Evolutionary conservation across 257 asterid species (phyloP).

Genomic region (Capsicum chinense): DNA sequence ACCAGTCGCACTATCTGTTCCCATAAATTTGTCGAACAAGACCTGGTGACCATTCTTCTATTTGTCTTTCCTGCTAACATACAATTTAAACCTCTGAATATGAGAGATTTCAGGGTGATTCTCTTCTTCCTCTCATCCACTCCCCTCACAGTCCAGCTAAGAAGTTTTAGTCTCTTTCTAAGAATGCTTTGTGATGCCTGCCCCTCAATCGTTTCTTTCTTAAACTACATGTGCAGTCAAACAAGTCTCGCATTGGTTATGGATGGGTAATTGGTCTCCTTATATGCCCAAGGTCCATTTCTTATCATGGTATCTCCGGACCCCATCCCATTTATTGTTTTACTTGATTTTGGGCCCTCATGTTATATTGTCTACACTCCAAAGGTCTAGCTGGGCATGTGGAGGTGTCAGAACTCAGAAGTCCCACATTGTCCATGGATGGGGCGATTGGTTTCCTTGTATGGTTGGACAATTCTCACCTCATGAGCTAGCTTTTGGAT

Average conservation of each 20-base stretch:
- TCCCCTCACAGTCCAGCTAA: neutral
- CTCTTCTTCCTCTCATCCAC: neutral
- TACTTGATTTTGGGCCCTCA: neutral
- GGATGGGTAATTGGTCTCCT: conserved; percentile 14
- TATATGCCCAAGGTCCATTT: neutral
- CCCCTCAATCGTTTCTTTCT: neutral
- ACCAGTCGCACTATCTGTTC: neutral
- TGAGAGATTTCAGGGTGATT: neutral
- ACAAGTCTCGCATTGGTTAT: neutral
- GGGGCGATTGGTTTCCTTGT: conserved; percentile 9
- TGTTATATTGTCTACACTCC: neutral
- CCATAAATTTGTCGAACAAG: neutral
- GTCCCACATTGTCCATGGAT: neutral
- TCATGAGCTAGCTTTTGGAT: neutral
- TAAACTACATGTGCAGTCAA: conserved; percentile 8
- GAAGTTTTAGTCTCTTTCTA: neutral
- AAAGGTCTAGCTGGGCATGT: neutral
- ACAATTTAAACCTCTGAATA: neutral
- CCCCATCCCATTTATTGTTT: neutral
- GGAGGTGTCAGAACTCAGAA: neutral
- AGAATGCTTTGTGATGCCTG: neutral
- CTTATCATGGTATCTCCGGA: neutral
- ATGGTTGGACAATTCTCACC: conserved; percentile 8
- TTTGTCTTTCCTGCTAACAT: neutral
- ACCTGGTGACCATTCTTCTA: neutral